A percentile compares a stretch with the other conserved stretches of the same genome.
Conservation (phyloP, 192 early-diverging fungal species). For the Coemansia sp. region DNA sequence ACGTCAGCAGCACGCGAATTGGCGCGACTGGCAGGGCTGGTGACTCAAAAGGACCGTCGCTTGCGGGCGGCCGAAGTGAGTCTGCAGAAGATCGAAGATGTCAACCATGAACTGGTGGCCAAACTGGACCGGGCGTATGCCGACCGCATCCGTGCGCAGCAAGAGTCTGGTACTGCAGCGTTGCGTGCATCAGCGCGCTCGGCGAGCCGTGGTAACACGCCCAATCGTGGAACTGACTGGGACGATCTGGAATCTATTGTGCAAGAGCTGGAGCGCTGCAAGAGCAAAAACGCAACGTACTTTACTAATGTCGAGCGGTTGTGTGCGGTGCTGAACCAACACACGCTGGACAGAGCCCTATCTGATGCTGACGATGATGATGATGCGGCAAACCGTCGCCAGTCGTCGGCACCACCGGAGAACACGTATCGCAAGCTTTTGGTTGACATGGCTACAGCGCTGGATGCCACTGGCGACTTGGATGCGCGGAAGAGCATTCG, state of each 20-base stretch:
- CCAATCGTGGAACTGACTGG: slow-evolving; percentile 43
- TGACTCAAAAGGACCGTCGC: slow-evolving; percentile 15
- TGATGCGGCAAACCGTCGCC: background rate
- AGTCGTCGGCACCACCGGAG: background rate
- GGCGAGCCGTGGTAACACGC: slow-evolving; percentile 21
- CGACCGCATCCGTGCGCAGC: slow-evolving; percentile 25
- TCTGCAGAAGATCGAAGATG: slow-evolving; percentile 22
- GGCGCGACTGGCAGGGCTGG: slow-evolving; percentile 16
- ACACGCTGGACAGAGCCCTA: slow-evolving; percentile 34
- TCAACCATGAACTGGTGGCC: slow-evolving; percentile 33
- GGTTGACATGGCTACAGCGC: slow-evolving; percentile 27
- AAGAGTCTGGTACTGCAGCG: slow-evolving; percentile 24
- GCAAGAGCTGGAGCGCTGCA: slow-evolving; percentile 32
- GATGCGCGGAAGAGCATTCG: slow-evolving; percentile 41
- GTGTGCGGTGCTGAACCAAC: slow-evolving; percentile 32
- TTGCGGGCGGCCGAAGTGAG: slow-evolving; percentile 16
- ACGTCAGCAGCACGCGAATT: slow-evolving; percentile 18
- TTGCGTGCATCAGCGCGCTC: slow-evolving; percentile 23
- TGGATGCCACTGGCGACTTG: slow-evolving; percentile 32
- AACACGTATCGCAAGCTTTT: slow-evolving; percentile 45
- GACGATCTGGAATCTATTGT: slow-evolving; percentile 42
- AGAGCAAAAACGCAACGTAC: slow-evolving; percentile 23
- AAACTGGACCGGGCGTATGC: slow-evolving; percentile 29
- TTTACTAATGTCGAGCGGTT: slow-evolving; percentile 36
- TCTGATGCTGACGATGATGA: background rate